These are phyloP conservation scores for Ascochyta fabae DNA, from an alignment of 2,329 filamentous ascomycete genomes.

Conservation along the genomic window DNA sequence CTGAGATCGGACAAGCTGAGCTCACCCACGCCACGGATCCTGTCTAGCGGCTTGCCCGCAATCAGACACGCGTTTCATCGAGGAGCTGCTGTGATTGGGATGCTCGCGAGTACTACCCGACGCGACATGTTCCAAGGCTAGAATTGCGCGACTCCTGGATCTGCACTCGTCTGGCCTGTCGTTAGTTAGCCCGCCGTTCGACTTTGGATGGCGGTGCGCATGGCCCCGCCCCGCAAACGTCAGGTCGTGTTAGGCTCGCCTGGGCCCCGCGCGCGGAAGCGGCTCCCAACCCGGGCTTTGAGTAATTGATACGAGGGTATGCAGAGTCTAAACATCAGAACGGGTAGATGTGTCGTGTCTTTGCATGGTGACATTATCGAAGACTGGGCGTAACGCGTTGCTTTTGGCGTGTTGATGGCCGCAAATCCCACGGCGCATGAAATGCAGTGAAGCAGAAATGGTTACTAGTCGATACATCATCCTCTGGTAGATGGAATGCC, in stretches of 20 bases:
- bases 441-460: no score
- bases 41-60: background rate
- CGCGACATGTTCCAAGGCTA: background rate
- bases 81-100: background rate
- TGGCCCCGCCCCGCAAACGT: background rate
- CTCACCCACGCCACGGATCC: no score
- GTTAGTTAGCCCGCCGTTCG: background rate
- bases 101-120: background rate
- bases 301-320: no score
- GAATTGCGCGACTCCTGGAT: background rate
- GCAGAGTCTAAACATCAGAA: no score
- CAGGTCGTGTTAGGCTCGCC: background rate
- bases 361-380: no score
- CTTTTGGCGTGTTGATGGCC: no score
- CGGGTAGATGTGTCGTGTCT: no score
- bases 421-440: no score
- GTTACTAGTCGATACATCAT: no score
- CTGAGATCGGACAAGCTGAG: background rate
- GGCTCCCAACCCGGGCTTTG: no score
- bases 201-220: background rate
- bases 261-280: background rate
- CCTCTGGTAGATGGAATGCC: no score
- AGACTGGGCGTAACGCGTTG: no score
- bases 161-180: background rate
- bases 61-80: background rate